A percentile compares a stretch with the other conserved stretches of the same genome.
Evolutionary conservation across 2,329 filamentous ascomycete genomes (phyloP).

Genomic region (Monosporascus sp.): DNA sequence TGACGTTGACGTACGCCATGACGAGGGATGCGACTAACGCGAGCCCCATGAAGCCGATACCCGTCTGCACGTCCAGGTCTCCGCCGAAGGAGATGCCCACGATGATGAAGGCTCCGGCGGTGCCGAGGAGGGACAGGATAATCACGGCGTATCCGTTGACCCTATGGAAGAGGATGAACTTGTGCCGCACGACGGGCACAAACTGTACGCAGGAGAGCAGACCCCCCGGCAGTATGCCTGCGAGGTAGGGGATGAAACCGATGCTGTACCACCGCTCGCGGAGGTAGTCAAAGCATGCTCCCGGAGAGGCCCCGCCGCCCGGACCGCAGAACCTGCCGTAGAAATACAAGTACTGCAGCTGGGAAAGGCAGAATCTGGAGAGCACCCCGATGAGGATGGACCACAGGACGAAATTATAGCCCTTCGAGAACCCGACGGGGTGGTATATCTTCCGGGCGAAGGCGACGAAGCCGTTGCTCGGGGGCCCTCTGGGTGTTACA

Average conservation of each 20-base stretch:
- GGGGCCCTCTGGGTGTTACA: not conserved
- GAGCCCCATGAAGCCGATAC: slow-evolving; percentile 37
- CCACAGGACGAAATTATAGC: slow-evolving; percentile 54
- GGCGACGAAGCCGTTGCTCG: slow-evolving; percentile 3
- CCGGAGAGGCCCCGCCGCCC: slow-evolving; percentile 21
- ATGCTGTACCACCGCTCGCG: slow-evolving; percentile 21
- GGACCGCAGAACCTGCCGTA: slow-evolving; percentile 30
- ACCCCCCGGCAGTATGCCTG: slow-evolving; percentile 38
- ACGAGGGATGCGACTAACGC: slow-evolving; percentile 38
- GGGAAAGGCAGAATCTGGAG: slow-evolving; percentile 43
- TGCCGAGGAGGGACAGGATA: slow-evolving; percentile 39
- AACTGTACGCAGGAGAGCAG: slow-evolving; percentile 45
- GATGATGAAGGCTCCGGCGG: slow-evolving; percentile 51
- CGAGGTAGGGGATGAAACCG: slow-evolving; percentile 44
- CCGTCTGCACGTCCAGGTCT: slow-evolving; percentile 41
- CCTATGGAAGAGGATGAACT: slow-evolving; percentile 49
- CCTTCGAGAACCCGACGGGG: slow-evolving; percentile 49
- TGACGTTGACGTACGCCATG: slow-evolving; percentile 53
- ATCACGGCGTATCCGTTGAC: slow-evolving; percentile 54
- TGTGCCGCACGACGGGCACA: slow-evolving; percentile 42
- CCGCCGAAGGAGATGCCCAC: slow-evolving; percentile 48
- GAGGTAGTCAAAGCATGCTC: slow-evolving; percentile 38
- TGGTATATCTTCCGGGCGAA: slow-evolving; percentile 34
- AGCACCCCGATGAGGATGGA: slow-evolving; percentile 42
- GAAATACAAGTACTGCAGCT: slow-evolving; percentile 45